These are phyloP conservation scores for Lichtheimia hyalospora DNA, from an alignment of 371 early-diverging fungal genomes.

Conservation along the genomic window DNA sequence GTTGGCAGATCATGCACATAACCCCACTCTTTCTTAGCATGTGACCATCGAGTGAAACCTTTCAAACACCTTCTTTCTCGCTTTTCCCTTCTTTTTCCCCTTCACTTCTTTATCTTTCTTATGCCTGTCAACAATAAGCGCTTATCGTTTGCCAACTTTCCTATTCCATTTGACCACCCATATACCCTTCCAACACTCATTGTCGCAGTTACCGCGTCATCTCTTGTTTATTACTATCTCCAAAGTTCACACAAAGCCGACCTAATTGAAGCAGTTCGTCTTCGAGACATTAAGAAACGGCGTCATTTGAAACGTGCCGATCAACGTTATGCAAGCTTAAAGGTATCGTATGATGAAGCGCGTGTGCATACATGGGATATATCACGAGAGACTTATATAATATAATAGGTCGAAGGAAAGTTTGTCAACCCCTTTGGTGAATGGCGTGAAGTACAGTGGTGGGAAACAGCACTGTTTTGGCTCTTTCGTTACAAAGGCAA, in stretches of 20 bases:
- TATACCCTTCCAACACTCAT: slow-evolving; percentile 42
- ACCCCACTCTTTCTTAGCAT: too few relatives aligned
- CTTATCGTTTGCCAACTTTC: slow-evolving; percentile 46
- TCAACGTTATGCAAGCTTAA: slow-evolving; percentile 44
- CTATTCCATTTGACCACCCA: slow-evolving; percentile 55
- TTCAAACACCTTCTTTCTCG: neutral
- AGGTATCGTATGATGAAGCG: slow-evolving; percentile 10
- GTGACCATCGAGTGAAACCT: too few relatives aligned
- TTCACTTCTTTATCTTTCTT: neutral
- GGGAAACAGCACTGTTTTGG: slow-evolving; percentile 51
- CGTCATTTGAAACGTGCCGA: slow-evolving; percentile 33
- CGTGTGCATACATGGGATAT: neutral
- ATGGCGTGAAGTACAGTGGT: slow-evolving; percentile 47
- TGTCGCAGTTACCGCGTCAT: slow-evolving; percentile 41
- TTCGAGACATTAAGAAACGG: slow-evolving; percentile 33
- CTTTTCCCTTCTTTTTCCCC: neutral
- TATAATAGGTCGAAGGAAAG: slow-evolving; percentile 42
- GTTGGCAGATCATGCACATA: too few relatives aligned
- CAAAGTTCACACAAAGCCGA: slow-evolving; percentile 40
- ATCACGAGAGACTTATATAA: neutral
- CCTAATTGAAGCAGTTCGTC: slow-evolving; percentile 43
- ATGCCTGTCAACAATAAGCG: slow-evolving; percentile 30
- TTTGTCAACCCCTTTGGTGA: slow-evolving; percentile 67
- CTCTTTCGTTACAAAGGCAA: slow-evolving; percentile 46
- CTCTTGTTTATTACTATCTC: slow-evolving; percentile 43